Conservation (phyloP, 1,284 basidiomycete species). For the Cryptococcus sp. region DNA sequence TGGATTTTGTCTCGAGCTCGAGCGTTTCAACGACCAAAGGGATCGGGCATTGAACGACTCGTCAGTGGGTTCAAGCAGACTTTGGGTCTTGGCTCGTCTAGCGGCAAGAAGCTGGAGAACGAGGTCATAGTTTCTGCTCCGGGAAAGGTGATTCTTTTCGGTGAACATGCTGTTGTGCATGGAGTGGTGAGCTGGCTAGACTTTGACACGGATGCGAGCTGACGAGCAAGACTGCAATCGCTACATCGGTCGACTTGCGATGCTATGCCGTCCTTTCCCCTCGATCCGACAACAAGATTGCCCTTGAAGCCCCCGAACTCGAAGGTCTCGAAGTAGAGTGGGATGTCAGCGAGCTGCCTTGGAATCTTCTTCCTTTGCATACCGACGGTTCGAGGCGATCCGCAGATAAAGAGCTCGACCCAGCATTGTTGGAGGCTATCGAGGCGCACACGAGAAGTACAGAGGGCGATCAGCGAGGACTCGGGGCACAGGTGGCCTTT, state of each 20-base stretch:
- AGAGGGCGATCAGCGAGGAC: conserved; percentile 32
- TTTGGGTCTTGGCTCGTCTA: conserved; percentile 20
- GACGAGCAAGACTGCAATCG: conserved; percentile 74
- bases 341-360: conserved; percentile 76
- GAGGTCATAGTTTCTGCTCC: conserved; percentile 81
- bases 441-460: conserved; percentile 34
- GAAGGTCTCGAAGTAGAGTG: conserved; percentile 69
- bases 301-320: conserved; percentile 75
- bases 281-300: conserved; percentile 66
- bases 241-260: conserved; percentile 88
- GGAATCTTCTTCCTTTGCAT: conserved; percentile 62
- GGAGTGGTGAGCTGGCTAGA: conserved; percentile 74
- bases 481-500: conserved; percentile 73
- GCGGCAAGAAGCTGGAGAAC: conserved; percentile 43
- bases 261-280: conserved; percentile 84
- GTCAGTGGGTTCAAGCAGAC: conserved; percentile 30
- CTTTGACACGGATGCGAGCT: not conserved
- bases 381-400: conserved; percentile 43
- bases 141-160: conserved; percentile 97
- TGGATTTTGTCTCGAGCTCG: conserved; percentile 44
- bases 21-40: conserved; percentile 33
- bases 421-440: conserved; percentile 64
- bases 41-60: conserved; percentile 20
- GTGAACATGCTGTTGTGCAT: conserved; percentile 98
- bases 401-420: conserved; percentile 65